phyloP scores from a whole-genome alignment of 495 filamentous ascomycete species.

The Penicillium subrubescens region DNA sequence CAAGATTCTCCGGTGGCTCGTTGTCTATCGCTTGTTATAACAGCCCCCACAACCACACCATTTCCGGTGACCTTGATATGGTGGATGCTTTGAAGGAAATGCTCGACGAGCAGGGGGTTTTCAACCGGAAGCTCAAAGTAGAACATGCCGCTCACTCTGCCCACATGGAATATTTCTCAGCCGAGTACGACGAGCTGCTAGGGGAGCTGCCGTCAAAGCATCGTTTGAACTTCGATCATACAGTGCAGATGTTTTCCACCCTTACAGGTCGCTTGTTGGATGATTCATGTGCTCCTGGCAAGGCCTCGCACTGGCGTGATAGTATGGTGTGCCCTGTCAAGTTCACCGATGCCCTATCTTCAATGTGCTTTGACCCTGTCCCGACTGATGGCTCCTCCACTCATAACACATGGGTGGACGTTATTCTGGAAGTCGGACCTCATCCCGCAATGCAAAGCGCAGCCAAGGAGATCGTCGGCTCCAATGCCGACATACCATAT shows the following conservation, averaged over 20 bases:
- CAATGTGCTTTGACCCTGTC: neutral
- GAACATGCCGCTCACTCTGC: neutral
- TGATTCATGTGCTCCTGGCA: neutral
- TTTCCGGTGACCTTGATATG: neutral
- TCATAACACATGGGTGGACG: neutral
- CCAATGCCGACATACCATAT: neutral
- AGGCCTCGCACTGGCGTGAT: neutral
- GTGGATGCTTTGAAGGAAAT: neutral
- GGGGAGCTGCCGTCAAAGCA: neutral
- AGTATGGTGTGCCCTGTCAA: neutral
- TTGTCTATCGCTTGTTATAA: neutral
- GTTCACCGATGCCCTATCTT: neutral
- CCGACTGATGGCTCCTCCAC: neutral
- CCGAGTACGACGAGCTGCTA: neutral
- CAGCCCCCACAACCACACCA: neutral
- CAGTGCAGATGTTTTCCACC: neutral
- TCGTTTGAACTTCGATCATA: neutral
- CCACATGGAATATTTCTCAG: neutral
- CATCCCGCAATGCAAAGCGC: neutral
- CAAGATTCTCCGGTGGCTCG: neutral
- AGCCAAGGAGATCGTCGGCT: neutral
- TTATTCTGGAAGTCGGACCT: neutral
- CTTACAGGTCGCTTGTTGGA: neutral
- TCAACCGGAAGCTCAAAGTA: neutral
- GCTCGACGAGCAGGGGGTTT: neutral